Base-by-base conservation (phyloP, 257 asterid genomes). In the Przewalskia tangutica region DNA sequence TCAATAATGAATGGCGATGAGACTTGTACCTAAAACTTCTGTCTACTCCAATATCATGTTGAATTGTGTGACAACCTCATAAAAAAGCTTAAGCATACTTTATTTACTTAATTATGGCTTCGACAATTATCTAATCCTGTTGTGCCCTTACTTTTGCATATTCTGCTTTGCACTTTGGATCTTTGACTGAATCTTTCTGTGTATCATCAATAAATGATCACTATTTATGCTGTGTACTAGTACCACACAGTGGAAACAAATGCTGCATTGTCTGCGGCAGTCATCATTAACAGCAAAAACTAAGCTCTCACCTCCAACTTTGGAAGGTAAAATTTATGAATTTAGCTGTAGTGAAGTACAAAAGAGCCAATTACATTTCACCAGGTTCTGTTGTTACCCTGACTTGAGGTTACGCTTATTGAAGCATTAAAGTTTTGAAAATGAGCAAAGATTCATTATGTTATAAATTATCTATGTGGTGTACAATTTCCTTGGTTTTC, bases 231-330 rank as follows among this genome's bases (percentile, higher is more conserved):
- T 84, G 71, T 81, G 79, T 80, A 70, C 63, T 85, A 13, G 46
- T 80, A 79, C 84, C 60, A 67, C n/a, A 79, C 77, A 82, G 84
- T 84, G 76, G 82, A 85, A 86, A 63, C 85, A 86, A 82, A 89
- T 93, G 90, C 85, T 93, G 77, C 85, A 89, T 76, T 88, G 95
- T 84, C 84, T 87, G 81, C 87, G 87, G 84, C 83, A 84, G 70
- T 82, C 68, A 68, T 83, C 91, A 40, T 78, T 87, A 13, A 64
- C 89, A 46, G 82, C 89, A 62, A 58, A 84, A 51, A 63, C 91
- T 11, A 88, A 77, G 80, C 68, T 81, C 55, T 91, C 97, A 34
- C 87, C 96, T 82, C 88, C 97, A 79, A 80, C 86, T 85, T 89
- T 88, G 5, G 91, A 86, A 85, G 97, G 97, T 94, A 84, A 75